Base-by-base conservation (phyloP, 352 stramenopile genomes). In the Phytophthora syringae region DNA sequence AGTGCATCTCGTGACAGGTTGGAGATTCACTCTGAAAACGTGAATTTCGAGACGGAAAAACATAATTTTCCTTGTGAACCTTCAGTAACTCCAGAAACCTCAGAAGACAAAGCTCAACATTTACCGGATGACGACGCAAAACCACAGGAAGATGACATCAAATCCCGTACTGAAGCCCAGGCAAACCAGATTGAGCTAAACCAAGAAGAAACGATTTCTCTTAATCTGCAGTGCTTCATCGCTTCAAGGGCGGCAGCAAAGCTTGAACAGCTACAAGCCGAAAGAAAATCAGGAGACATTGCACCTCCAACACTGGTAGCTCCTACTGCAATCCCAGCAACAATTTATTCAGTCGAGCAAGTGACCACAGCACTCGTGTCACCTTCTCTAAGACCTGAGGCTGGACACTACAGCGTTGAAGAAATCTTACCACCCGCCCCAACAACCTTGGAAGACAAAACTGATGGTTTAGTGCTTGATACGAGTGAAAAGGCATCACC, bases 181-280 rank as follows among this genome's bases (percentile, higher is more conserved):
- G 44, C 49, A 42, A 32, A 36, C 24, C 16, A 69, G 16, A 20
- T 5, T 22, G 22, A 57, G 36, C 15, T 57, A 18, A 22, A 20
- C 18, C 36, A 55, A 27, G 37, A 59, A 25, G 51, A 62, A 40
- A 21, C 34, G 7, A 74, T 82, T 52, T 34, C 42, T 4, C n/a
- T 58, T 9, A 52, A 78, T 36, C 53, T 90, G 0, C 57, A 80
- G 20, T 48, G 22, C 5, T 89, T 90, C 32, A 69, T 90, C 7
- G 52, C 72, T 0, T 57, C 66, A 15, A 59, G 81, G 2, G 72
- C 75, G 18, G 64, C 74, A 28, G 62, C 57, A 11, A 79, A 70
- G 40, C 55, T 90, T 7, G 50, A 84, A 28, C 56, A 82, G n/a
- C 37, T 90, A 4, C 51, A 72, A 40, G 64, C 40, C 6, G 60